Evolutionary conservation across 768 basidiomycete species (phyloP), one percentile per base, ranked within the genome.

Genomic region (Dictyophora rubrovolvata): DNA sequence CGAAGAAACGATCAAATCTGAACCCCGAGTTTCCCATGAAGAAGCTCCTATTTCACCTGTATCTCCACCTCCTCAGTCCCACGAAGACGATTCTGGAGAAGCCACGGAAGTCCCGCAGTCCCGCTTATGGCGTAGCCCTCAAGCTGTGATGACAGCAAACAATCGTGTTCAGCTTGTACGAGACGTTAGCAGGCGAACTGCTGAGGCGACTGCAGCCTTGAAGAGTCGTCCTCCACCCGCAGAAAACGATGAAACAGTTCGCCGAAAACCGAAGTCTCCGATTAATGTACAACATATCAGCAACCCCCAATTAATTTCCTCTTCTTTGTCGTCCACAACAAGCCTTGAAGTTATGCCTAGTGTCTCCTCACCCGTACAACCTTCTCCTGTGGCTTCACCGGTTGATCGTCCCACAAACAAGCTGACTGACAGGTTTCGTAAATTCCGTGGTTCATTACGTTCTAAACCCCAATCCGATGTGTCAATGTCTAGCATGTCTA

Each of bases 371-470:
- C 60, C 59, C 5, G 73, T 69, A 68, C 64, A 65, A 1, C 62
- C 63, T 9, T 66, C 66, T 34, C 61, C 62, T 42, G 42, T 42
- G 42, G 61, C 64, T 48, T 37, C 53, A 18, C 62, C 62, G 17
- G 51, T 64, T 22, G 52, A 63, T 14, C 53, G 54, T 48, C 42
- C 42, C 63, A 54, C 63, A 65, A 23, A 51, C 53, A 86, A 81
- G 68, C 78, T 91, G 60, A 84, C 86, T 49, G 81, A 83, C 46
- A 82, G 87, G 21, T 82, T 92, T 74, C 85, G 81, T 70, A 84
- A 79, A 66, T 71, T 92, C 52, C 77, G 84, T 55, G 80, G 87
- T 54, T 85, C 86, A 0, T 72, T 91, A 59, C 79, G 85, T 48
- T 74, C 81, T 28, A 80, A 78, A 61, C 71, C 72, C 12, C 78